Conservation (phyloP, 2,329 filamentous ascomycete species). For the Teratosphaeria viscida region DNA sequence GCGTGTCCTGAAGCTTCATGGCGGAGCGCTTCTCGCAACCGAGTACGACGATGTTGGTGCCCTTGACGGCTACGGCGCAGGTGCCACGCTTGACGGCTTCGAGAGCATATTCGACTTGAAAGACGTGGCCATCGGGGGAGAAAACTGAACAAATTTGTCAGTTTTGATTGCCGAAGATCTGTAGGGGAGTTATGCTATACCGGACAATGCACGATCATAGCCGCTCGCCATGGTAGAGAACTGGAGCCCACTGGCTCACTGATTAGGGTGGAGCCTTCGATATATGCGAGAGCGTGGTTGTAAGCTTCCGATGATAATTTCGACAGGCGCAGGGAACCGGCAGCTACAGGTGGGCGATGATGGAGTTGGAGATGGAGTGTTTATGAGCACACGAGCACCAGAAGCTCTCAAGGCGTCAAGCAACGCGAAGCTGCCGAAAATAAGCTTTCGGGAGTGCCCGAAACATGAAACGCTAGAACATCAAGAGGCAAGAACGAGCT, state of each 20-base stretch:
- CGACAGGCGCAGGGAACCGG: background rate
- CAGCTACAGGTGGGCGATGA: background rate
- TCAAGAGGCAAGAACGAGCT: background rate
- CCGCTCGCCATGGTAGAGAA: slow-evolving; percentile 65
- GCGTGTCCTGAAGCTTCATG: slow-evolving; percentile 98
- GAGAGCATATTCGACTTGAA: slow-evolving; percentile 98
- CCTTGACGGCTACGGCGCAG: slow-evolving; percentile 96
- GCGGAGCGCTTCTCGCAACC: slow-evolving; percentile 98
- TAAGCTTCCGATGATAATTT: background rate
- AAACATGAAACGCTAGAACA: background rate
- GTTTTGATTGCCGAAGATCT: slow-evolving; percentile 5
- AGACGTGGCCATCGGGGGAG: slow-evolving; percentile 98
- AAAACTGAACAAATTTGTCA: slow-evolving; percentile 54
- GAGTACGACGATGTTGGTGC: slow-evolving; percentile 79
- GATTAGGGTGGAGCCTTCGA: background rate
- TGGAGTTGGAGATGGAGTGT: background rate
- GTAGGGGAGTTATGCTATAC: slow-evolving; percentile 45
- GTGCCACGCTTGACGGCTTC: slow-evolving; percentile 99
- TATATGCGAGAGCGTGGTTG: background rate
- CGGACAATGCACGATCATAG: slow-evolving; percentile 98
- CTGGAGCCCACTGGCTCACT: slow-evolving; percentile 9
- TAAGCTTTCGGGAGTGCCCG: background rate
- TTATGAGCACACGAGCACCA: background rate
- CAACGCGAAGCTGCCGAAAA: background rate
- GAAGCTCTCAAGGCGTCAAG: background rate